These are phyloP conservation scores for Microbotryomycetes sp. DNA, from an alignment of 1,284 basidiomycete genomes.

Conservation along the genomic window DNA sequence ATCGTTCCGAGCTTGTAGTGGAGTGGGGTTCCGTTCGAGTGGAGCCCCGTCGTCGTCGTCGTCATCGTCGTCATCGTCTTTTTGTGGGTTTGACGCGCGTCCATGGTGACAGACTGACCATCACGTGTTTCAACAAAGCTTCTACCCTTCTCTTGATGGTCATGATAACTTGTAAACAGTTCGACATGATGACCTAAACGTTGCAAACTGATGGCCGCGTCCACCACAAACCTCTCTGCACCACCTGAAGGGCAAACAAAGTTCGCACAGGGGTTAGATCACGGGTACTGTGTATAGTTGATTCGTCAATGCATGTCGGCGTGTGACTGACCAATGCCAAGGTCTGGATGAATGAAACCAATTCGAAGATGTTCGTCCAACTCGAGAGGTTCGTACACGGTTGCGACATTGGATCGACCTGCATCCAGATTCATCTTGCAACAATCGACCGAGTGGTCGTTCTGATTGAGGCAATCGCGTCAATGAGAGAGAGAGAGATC, in stretches of 20 bases:
- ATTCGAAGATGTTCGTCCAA: slow-evolving; percentile 47
- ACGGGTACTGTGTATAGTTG: slow-evolving; percentile 12
- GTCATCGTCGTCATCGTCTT: too few species aligned
- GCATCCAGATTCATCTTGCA: background rate
- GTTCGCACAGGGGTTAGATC: background rate
- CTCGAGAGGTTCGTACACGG: slow-evolving; percentile 19
- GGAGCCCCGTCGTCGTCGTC: too few species aligned
- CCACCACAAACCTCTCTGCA: slow-evolving; percentile 91
- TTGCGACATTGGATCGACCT: background rate
- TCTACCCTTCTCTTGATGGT: slow-evolving; percentile 53
- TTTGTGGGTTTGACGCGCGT: background rate
- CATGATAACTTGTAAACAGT: slow-evolving; percentile 90
- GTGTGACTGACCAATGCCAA: slow-evolving; percentile 71
- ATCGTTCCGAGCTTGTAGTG: too few species aligned
- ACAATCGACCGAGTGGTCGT: too few species aligned
- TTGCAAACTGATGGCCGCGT: slow-evolving; percentile 84
- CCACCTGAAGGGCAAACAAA: slow-evolving; percentile 57
- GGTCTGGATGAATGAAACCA: slow-evolving; percentile 89
- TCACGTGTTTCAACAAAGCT: slow-evolving; percentile 86
- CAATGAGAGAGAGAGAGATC: too few species aligned
- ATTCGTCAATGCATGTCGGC: background rate
- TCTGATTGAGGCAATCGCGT: too few species aligned
- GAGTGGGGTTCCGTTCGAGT: too few species aligned
- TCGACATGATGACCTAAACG: slow-evolving; percentile 77
- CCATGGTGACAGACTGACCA: slow-evolving; percentile 50